phyloP scores from a whole-genome alignment of 805 yeast genomes.

The Cyberlindnera sargentensis region DNA sequence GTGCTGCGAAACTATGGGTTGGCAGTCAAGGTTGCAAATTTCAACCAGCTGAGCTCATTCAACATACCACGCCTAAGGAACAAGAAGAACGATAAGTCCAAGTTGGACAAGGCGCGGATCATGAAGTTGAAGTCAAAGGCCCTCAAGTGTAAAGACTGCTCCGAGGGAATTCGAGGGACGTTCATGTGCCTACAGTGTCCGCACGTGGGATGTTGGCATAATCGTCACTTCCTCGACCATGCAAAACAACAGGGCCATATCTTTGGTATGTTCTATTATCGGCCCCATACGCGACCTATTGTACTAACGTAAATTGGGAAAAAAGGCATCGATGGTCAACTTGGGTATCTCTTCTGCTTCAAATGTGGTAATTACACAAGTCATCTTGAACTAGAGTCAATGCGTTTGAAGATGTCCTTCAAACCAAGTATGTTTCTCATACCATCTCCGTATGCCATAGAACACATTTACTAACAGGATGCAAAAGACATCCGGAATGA shows the following conservation, averaged over 20 bases:
- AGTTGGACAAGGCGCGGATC: conserved; percentile 31
- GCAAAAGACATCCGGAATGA: background rate
- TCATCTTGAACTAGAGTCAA: conserved; percentile 49
- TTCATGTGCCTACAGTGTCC: conserved; percentile 76
- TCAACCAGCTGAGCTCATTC: conserved; percentile 6
- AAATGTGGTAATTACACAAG: conserved; percentile 69
- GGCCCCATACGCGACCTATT: no score
- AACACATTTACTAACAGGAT: background rate
- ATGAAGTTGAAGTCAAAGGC: conserved; percentile 36
- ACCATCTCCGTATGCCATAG: background rate
- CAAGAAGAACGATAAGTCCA: conserved; percentile 7
- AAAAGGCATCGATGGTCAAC: conserved; percentile 48
- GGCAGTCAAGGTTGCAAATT: conserved; percentile 18
- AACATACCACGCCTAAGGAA: conserved; percentile 7
- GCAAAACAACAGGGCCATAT: conserved; percentile 42
- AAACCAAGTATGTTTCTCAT: background rate
- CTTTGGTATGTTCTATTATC: conserved; percentile 34
- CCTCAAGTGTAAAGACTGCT: conserved; percentile 46
- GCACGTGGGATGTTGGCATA: conserved; percentile 60
- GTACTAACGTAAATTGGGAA: background rate
- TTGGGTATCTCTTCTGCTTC: conserved; percentile 71
- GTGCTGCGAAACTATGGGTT: conserved; percentile 22
- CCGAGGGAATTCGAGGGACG: conserved; percentile 26
- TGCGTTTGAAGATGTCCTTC: conserved; percentile 26
- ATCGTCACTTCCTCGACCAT: conserved; percentile 40